These are phyloP conservation scores for Aureobasidium vineae DNA, from an alignment of 2,329 filamentous ascomycete species.

Conservation along the genomic window DNA sequence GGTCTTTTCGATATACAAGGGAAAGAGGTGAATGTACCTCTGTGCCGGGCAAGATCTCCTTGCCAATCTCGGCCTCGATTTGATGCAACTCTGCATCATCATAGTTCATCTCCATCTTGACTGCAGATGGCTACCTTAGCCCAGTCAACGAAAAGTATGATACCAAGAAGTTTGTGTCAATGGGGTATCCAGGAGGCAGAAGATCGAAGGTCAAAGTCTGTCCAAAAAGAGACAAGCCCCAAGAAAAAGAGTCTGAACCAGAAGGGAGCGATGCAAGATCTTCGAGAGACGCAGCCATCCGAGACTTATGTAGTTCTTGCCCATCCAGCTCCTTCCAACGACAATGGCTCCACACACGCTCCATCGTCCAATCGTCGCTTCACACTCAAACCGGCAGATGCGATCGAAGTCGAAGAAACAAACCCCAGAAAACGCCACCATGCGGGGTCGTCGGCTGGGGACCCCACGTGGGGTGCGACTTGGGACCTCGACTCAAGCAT, in stretches of 20 bases:
- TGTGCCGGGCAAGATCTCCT: slow-evolving; percentile 57
- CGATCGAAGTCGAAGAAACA: background rate
- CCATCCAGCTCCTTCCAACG: background rate
- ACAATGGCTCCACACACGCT: background rate
- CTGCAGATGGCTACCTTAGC: background rate
- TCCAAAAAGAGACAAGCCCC: background rate
- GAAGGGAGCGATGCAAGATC: background rate
- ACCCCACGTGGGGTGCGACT: background rate
- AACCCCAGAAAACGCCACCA: background rate
- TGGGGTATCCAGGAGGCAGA: too few relatives aligned
- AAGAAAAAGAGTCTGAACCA: background rate
- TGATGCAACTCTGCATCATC: slow-evolving; percentile 44
- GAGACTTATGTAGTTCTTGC: background rate
- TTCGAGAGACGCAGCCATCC: background rate
- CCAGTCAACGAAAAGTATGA: background rate
- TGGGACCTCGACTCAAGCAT: background rate
- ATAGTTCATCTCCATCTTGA: slow-evolving; percentile 51
- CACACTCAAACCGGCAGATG: background rate
- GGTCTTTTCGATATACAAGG: background rate
- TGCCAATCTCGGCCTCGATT: slow-evolving; percentile 54
- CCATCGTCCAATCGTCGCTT: background rate
- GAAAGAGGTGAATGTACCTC: slow-evolving; percentile 36
- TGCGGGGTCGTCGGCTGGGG: background rate
- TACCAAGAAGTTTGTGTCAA: background rate
- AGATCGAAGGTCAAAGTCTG: background rate